Conservation (phyloP, 768 basidiomycete species). For the Russula earlei region DNA sequence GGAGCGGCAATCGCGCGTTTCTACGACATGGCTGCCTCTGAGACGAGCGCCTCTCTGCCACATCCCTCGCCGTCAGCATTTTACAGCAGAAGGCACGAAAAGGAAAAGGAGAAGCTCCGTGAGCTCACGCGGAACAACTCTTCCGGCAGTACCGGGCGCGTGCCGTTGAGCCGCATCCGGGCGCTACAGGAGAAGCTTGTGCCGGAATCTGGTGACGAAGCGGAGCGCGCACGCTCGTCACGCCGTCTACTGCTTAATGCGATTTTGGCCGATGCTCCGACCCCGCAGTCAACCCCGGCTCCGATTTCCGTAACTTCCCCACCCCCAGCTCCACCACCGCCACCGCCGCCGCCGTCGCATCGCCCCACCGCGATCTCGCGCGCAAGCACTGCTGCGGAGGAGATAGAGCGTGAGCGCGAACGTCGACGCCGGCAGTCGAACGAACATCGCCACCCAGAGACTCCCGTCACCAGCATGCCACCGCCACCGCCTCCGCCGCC, state of each 20-base stretch:
- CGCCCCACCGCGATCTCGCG: constrained; percentile 13
- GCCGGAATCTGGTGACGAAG: constrained; percentile 20
- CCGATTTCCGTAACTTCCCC: not conserved
- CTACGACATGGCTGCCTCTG: constrained; percentile 14
- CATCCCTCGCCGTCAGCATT: constrained; percentile 18
- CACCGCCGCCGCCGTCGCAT: not conserved
- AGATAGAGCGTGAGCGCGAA: constrained; percentile 19
- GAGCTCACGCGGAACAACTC: constrained; percentile 21
- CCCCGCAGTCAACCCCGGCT: constrained; percentile 11
- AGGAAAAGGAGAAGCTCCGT: constrained; percentile 18
- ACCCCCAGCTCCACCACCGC: not conserved
- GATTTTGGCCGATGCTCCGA: constrained; percentile 13
- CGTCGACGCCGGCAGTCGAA: constrained; percentile 17
- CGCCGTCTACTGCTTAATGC: constrained; percentile 11
- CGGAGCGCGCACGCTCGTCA: constrained; percentile 11
- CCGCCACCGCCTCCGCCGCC: not conserved
- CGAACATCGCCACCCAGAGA: constrained; percentile 5
- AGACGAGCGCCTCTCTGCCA: constrained; percentile 16
- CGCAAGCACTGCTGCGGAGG: constrained; percentile 18
- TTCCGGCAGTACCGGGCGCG: constrained; percentile 13
- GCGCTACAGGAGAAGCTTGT: constrained; percentile 11
- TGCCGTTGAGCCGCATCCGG: constrained; percentile 11
- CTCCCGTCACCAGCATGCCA: not conserved
- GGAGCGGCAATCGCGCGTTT: constrained; percentile 12
- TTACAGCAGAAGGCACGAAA: constrained; percentile 18